Conservation (phyloP, 2,329 filamentous ascomycete species). For the Fusarium tupiense region DNA sequence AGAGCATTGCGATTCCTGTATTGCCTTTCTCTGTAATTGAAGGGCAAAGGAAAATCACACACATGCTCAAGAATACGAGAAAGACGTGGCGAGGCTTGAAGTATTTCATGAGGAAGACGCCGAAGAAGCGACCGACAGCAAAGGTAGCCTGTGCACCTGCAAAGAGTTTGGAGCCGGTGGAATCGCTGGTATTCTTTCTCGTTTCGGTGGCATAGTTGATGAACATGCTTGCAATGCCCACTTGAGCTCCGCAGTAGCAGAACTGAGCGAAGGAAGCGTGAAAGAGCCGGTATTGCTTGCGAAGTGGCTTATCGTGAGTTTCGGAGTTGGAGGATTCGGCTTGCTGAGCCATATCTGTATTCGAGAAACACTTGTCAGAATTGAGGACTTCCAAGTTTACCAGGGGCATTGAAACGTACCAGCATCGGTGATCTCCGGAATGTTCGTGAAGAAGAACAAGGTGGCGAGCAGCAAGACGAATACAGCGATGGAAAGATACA, state of each 20-base stretch:
- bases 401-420: slow-evolving; percentile 37
- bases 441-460: slow-evolving; percentile 71
- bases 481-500: slow-evolving; percentile 76
- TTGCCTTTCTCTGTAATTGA: slow-evolving; percentile 58
- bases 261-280: slow-evolving; percentile 81
- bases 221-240: slow-evolving; percentile 73
- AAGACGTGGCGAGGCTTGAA: slow-evolving; percentile 74
- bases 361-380: neutral
- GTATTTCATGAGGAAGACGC: slow-evolving; percentile 73
- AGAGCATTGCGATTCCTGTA: slow-evolving; percentile 69
- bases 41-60: slow-evolving; percentile 69
- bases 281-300: slow-evolving; percentile 79
- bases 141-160: slow-evolving; percentile 80
- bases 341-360: slow-evolving; percentile 70
- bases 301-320: slow-evolving; percentile 68
- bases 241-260: slow-evolving; percentile 79
- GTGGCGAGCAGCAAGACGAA: slow-evolving; percentile 75
- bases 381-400: neutral
- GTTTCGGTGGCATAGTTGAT: slow-evolving; percentile 77
- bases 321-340: slow-evolving; percentile 63
- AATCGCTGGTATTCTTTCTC: slow-evolving; percentile 59
- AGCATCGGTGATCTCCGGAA: slow-evolving; percentile 74
- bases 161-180: slow-evolving; percentile 72
- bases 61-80: slow-evolving; percentile 69
- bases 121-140: slow-evolving; percentile 76